A percentile compares a stretch with the other conserved stretches of the same genome.
Conservation (phyloP, 164 flowering plant species). For the Vitis rupestris region DNA sequence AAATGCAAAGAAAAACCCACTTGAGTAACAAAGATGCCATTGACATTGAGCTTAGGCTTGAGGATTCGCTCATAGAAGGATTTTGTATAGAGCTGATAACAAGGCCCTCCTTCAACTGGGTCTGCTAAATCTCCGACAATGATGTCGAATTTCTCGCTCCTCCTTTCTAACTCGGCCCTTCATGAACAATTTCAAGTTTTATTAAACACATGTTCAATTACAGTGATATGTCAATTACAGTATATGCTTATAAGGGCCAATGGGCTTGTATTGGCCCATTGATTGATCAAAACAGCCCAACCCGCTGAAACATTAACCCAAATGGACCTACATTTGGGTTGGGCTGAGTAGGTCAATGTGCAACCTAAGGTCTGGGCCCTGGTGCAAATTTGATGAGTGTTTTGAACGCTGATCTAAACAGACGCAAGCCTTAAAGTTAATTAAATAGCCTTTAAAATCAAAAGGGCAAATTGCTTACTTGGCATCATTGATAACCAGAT, state of each 20-base stretch:
- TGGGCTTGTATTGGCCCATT: too few relatives aligned
- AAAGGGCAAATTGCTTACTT: conserved; percentile 37
- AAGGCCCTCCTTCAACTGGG: conserved; percentile 89
- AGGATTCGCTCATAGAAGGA: conserved; percentile 68
- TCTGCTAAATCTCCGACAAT: conserved; percentile 89
- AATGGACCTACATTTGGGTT: too few relatives aligned
- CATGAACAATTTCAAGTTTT: background rate
- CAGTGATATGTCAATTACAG: too few relatives aligned
- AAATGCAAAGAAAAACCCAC: conserved; percentile 25
- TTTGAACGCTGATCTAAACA: too few relatives aligned
- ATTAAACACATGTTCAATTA: background rate
- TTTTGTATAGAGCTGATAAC: conserved; percentile 85
- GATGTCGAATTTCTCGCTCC: conserved; percentile 64
- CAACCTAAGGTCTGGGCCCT: too few relatives aligned
- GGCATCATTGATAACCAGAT: conserved; percentile 79
- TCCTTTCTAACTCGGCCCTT: conserved; percentile 67
- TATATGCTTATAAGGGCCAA: too few relatives aligned
- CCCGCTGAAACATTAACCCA: too few relatives aligned
- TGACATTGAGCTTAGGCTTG: conserved; percentile 77
- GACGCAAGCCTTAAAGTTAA: too few relatives aligned
- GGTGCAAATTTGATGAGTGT: too few relatives aligned
- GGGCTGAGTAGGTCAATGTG: too few relatives aligned
- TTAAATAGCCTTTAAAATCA: background rate
- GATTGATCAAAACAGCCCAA: too few relatives aligned
- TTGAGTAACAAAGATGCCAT: conserved; percentile 93